Conservation (phyloP, 2,329 filamentous ascomycete species). For the Pseudopyricularia javanii region DNA sequence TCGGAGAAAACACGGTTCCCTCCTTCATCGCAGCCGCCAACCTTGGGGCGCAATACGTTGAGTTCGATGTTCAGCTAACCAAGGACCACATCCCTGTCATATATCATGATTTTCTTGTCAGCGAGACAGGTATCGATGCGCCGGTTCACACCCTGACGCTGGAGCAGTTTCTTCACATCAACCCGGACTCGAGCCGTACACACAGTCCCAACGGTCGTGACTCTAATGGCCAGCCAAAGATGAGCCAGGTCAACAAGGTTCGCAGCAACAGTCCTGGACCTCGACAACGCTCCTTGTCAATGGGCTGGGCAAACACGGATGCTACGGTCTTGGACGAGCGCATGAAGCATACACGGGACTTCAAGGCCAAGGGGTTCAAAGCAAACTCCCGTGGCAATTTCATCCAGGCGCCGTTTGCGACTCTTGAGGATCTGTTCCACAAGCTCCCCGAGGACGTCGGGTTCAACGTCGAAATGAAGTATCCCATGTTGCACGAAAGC, state of each 20-base stretch:
- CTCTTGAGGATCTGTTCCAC: conserved; percentile 82
- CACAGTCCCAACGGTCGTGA: conserved; percentile 15
- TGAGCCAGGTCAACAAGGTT: conserved; percentile 10
- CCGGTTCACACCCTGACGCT: conserved; percentile 90
- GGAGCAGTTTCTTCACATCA: conserved; percentile 90
- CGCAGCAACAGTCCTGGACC: conserved; percentile 15
- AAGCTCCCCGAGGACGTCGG: conserved; percentile 72
- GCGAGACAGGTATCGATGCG: conserved; percentile 92
- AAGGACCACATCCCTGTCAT: conserved; percentile 98
- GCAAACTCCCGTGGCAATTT: conserved; percentile 88
- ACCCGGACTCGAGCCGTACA: conserved; percentile 34
- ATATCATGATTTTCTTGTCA: conserved; percentile 96
- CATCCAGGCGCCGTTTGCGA: conserved; percentile 93
- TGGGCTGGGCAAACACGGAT: conserved; percentile 27
- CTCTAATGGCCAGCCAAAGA: conserved; percentile 5
- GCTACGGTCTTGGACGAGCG: conserved; percentile 50
- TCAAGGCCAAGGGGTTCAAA: conserved; percentile 91
- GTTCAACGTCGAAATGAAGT: conserved; percentile 99
- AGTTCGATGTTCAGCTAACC: conserved; percentile 90
- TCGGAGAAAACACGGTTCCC: conserved; percentile 90
- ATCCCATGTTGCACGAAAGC: conserved; percentile 92
- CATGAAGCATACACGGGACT: conserved; percentile 95
- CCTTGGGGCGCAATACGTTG: conserved; percentile 65
- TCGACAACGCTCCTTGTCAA: conserved; percentile 40
- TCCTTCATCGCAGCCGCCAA: conserved; percentile 97